Conservation (phyloP, 192 early-diverging fungal genomes). For the Linnemannia elongata region DNA sequence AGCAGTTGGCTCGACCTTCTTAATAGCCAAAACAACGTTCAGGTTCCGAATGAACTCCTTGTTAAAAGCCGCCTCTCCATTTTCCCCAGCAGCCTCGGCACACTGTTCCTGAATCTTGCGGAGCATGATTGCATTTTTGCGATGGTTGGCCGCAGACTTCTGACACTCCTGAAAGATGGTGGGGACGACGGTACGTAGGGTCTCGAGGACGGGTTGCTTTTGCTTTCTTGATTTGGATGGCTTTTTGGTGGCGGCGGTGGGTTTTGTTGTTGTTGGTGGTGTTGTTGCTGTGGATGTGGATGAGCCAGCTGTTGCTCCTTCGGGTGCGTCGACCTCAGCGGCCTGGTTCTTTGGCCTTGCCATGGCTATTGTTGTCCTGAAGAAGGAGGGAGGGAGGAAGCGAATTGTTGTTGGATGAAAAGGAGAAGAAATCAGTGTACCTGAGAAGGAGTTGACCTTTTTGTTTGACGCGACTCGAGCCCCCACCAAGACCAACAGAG, state of each 20-base stretch:
- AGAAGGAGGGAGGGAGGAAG: neutral
- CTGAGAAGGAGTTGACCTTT: neutral
- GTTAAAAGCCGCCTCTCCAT: conserved; percentile 78
- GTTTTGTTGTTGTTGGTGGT: neutral
- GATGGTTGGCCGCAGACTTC: conserved; percentile 72
- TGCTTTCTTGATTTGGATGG: conserved; percentile 54
- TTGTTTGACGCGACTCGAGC: neutral
- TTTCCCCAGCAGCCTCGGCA: conserved; percentile 52
- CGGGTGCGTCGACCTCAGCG: neutral
- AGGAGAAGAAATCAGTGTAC: neutral
- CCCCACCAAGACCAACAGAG: neutral
- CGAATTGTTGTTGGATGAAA: neutral
- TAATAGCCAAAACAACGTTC: conserved; percentile 81
- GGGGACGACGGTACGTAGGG: conserved; percentile 65
- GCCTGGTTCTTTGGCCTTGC: conserved; percentile 29
- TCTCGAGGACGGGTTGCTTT: conserved; percentile 33
- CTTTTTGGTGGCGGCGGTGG: neutral
- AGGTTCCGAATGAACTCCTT: conserved; percentile 84
- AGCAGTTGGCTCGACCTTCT: conserved; percentile 77
- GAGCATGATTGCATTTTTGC: conserved; percentile 80
- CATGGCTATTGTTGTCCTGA: conserved; percentile 12
- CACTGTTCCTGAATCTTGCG: conserved; percentile 80
- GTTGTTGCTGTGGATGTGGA: neutral
- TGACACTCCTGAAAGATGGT: conserved; percentile 84
- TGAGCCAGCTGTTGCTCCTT: neutral